Evolutionary conservation across 148 eudicot genomes (phyloP), one percentile per base, ranked within the genome.

Genomic region (Spergularia bocconei): DNA sequence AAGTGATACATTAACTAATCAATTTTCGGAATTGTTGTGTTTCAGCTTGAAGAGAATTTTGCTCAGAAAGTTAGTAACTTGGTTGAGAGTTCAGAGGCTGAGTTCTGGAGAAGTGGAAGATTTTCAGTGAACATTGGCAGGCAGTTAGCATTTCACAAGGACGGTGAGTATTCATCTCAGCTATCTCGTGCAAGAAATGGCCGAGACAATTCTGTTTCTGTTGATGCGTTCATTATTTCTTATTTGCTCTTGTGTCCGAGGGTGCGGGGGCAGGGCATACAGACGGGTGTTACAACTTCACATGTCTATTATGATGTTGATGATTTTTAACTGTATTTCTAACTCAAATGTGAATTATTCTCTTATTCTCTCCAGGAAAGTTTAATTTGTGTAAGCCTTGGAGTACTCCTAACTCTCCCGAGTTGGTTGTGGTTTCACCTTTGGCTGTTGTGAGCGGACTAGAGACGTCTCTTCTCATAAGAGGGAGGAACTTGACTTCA

Each of bases 391-490:
- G 79, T 68, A 81, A 81, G 78, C 80, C 83, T 11, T 76, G 83
- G 83, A 81, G 77, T 63, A 38, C 73, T 1, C 70, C 73, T 11
- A 67, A 29, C 23, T 81, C 87, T 66, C 97, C 97, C 6, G 86
- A 90, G 77, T 39, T 91, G 70, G 69, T 91, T 55, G 80, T 89
- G 53, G 89, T 88, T 57, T 90, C 94, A 16, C 97, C 97, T 52
- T 78, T 91, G 77, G 97, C 97, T 60, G 84, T 91, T 85, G 94
- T 91, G 65, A 75, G 82, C 80, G 97, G 94, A 62, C 83, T 88
- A 82, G 84, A 82, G 57, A 83, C 87, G 41, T 74, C 89, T 76
- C 85, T 91, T 73, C 16, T 77, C 16, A 80, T 91, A 64, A 88
- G 82, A 79, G 93, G 93, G 62, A 77, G 87, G 77, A 86, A 85